Percentiles rank a stretch among this genome's conserved stretches.
phyloP scores from a whole-genome alignment of 2,329 filamentous ascomycete genomes.

The Exutisphaerella laricina region DNA sequence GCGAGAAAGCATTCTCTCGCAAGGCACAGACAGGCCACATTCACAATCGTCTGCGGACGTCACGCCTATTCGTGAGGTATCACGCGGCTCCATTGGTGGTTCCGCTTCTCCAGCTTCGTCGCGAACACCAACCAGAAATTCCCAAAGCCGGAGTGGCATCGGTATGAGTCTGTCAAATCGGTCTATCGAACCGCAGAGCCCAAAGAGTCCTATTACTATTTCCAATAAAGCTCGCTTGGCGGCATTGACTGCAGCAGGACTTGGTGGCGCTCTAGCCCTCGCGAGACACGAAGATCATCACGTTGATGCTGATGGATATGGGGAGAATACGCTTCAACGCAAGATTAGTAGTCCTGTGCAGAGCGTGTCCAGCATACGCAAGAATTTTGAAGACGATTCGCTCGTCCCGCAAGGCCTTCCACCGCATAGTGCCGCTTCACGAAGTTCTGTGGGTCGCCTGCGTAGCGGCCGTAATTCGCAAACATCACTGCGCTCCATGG shows the following conservation, averaged over 20 bases:
- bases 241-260: conserved; percentile 37
- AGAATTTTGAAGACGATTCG: conserved; percentile 53
- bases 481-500: conserved; percentile 54
- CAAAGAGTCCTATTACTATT: conserved; percentile 27
- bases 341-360: conserved; percentile 67
- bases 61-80: conserved; percentile 58
- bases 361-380: conserved; percentile 67
- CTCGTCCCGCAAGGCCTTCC: conserved; percentile 31
- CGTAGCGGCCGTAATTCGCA: conserved; percentile 48
- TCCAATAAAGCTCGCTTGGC: conserved; percentile 36
- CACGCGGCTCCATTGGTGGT: conserved; percentile 50
- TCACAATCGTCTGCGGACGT: conserved; percentile 58
- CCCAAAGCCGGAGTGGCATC: conserved; percentile 53
- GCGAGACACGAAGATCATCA: conserved; percentile 61
- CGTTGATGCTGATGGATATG: conserved; percentile 31
- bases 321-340: conserved; percentile 17
- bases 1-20: conserved; percentile 77
- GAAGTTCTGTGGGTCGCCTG: conserved; percentile 59
- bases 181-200: conserved; percentile 36
- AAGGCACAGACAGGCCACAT: conserved; percentile 66
- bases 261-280: conserved; percentile 43
- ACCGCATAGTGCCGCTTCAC: conserved; percentile 30
- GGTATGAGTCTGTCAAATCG: conserved; percentile 61
- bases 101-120: conserved; percentile 54
- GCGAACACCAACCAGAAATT: conserved; percentile 57